A percentile compares a stretch with the other conserved stretches of the same genome.
Conservation (phyloP, 768 basidiomycete species). For the Daedaleopsis nitida region DNA sequence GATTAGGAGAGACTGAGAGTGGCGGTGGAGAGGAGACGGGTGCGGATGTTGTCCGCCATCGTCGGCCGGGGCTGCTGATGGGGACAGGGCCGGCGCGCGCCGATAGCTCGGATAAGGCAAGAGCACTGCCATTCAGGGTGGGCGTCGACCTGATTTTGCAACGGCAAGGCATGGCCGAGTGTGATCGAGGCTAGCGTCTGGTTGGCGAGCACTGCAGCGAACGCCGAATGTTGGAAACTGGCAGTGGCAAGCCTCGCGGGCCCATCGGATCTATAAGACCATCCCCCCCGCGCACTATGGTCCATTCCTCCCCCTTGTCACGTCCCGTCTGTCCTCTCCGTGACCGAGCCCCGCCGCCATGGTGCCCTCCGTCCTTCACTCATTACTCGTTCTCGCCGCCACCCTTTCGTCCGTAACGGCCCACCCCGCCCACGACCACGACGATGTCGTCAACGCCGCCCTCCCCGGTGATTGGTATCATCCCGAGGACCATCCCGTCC, state of each 20-base stretch:
- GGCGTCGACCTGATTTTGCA: too few species aligned
- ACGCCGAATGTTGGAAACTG: too few species aligned
- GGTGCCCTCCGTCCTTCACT: conserved; percentile 43
- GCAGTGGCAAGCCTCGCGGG: not conserved
- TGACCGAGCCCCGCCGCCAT: conserved; percentile 9
- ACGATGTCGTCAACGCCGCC: conserved; percentile 23
- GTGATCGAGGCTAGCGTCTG: not conserved
- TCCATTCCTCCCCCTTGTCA: conserved; percentile 47
- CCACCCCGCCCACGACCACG: conserved; percentile 24
- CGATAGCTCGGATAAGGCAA: not conserved
- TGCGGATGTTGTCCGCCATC: too few species aligned
- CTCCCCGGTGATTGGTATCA: conserved; percentile 61
- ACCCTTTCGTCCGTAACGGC: conserved; percentile 17
- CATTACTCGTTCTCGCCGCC: conserved; percentile 31
- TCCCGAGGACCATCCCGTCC: conserved; percentile 55
- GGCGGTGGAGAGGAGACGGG: too few species aligned
- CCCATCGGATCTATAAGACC: conserved; percentile 2
- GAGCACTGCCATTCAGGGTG: not conserved
- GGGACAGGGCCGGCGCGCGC: too few species aligned
- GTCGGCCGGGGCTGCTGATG: too few species aligned
- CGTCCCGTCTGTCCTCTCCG: conserved; percentile 17
- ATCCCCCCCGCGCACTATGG: not conserved
- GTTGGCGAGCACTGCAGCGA: too few species aligned
- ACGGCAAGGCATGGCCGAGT: not conserved
- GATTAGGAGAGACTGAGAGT: too few species aligned